Conservation (phyloP, 495 filamentous ascomycete genomes). For the Annulohypoxylon maeteangense region DNA sequence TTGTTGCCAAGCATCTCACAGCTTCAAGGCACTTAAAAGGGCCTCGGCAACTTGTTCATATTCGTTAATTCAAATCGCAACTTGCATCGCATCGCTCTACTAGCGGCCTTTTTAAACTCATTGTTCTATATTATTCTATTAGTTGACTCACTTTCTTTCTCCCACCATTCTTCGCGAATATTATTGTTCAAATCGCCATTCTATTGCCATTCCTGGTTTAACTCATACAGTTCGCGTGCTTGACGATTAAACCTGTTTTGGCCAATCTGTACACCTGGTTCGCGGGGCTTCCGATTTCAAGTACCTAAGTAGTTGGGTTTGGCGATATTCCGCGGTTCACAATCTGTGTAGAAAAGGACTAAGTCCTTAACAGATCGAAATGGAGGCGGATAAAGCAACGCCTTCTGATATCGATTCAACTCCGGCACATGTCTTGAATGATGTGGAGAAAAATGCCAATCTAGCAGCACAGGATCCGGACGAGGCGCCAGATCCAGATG, state of each 20-base stretch:
- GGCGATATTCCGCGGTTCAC: neutral
- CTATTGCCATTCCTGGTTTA: neutral
- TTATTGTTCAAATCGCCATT: neutral
- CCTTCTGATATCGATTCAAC: slow-evolving; percentile 22
- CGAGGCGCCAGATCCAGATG: slow-evolving; percentile 77
- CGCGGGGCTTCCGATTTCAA: neutral
- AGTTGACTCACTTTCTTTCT: neutral
- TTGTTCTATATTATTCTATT: slow-evolving; percentile 5
- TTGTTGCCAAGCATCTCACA: slow-evolving; percentile 28
- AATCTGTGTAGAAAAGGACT: neutral
- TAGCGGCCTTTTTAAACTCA: neutral
- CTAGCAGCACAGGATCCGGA: slow-evolving; percentile 45
- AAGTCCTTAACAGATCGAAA: neutral
- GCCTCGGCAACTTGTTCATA: slow-evolving; percentile 40
- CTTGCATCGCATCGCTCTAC: neutral
- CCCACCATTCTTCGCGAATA: neutral
- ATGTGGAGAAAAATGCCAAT: slow-evolving; percentile 38
- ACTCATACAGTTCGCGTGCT: neutral
- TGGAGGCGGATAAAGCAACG: slow-evolving; percentile 34
- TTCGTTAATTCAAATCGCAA: slow-evolving; percentile 25
- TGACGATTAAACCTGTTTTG: slow-evolving; percentile 8
- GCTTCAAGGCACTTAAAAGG: slow-evolving; percentile 10
- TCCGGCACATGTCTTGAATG: slow-evolving; percentile 15
- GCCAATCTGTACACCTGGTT: slow-evolving; percentile 4
- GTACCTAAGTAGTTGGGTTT: neutral